Evolutionary conservation across 1,284 basidiomycete species (phyloP).

Genomic region (Austroboletus novae-zelandiae): DNA sequence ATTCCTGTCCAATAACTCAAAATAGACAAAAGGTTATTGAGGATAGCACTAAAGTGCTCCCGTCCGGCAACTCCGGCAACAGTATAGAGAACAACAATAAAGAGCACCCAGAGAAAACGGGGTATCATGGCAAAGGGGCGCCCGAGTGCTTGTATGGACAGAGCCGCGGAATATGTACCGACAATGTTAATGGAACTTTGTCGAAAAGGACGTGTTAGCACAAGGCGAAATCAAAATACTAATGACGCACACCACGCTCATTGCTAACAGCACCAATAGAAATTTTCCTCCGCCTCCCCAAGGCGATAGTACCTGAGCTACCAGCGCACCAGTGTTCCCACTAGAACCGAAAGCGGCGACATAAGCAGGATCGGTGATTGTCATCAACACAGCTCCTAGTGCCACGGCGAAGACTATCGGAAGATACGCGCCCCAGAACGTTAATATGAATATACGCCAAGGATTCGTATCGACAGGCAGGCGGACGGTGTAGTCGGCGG

Average conservation of each 20-base stretch:
- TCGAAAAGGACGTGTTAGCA: slow-evolving; percentile 31
- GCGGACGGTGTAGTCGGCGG: slow-evolving; percentile 56
- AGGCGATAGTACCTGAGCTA: slow-evolving; percentile 42
- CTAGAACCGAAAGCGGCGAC: slow-evolving; percentile 45
- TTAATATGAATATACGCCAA: slow-evolving; percentile 50
- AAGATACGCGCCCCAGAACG: slow-evolving; percentile 58
- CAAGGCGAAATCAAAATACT: slow-evolving; percentile 3
- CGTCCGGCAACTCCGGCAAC: slow-evolving; percentile 62
- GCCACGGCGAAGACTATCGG: slow-evolving; percentile 53
- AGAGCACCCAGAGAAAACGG: slow-evolving; percentile 57
- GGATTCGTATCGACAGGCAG: slow-evolving; percentile 45
- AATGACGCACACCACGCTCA: slow-evolving; percentile 46
- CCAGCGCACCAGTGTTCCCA: slow-evolving; percentile 46
- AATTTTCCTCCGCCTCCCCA: slow-evolving; percentile 48
- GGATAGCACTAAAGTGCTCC: slow-evolving; percentile 56
- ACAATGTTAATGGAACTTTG: slow-evolving; percentile 44
- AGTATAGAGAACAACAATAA: slow-evolving; percentile 55
- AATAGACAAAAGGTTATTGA: slow-evolving; percentile 54
- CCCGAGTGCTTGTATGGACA: slow-evolving; percentile 53
- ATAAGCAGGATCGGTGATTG: slow-evolving; percentile 53
- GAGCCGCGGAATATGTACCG: slow-evolving; percentile 58
- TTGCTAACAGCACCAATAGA: slow-evolving; percentile 39
- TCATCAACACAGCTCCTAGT: slow-evolving; percentile 55
- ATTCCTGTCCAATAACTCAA: slow-evolving; percentile 65
- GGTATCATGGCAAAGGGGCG: slow-evolving; percentile 56